phyloP scores from a whole-genome alignment of 805 yeast genomes.

The Hanseniaspora lindneri region DNA sequence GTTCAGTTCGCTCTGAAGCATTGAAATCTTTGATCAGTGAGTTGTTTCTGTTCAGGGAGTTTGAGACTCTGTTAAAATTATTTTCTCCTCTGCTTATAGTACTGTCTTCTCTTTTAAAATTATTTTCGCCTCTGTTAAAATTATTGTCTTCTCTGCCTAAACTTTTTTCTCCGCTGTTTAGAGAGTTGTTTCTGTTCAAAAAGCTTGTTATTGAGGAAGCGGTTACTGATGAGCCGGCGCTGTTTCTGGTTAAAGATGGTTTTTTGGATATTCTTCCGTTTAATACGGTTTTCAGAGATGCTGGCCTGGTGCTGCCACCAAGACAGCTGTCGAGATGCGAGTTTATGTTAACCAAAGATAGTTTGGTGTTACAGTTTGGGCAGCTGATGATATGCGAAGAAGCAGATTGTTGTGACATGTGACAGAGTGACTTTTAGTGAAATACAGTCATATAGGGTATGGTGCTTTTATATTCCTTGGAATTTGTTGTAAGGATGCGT shows the following conservation, averaged over 20 bases:
- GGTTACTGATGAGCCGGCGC: not conserved
- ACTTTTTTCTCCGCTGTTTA: not conserved
- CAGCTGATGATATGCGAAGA: conserved; percentile 26
- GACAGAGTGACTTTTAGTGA: no score
- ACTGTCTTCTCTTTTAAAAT: no score
- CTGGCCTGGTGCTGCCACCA: not conserved
- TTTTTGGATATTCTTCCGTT: not conserved
- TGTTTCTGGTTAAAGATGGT: not conserved
- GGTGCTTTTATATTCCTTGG: no score
- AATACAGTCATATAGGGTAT: no score
- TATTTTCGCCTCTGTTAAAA: no score
- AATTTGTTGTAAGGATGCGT: no score
- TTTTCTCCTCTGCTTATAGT: no score
- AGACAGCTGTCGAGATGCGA: conserved; percentile 14
- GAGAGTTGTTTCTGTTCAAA: not conserved
- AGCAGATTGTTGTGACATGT: not conserved
- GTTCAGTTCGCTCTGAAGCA: no score
- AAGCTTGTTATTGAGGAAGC: not conserved
- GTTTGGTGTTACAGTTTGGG: conserved; percentile 28
- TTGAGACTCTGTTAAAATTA: no score
- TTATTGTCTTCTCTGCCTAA: not conserved
- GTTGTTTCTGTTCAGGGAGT: no score
- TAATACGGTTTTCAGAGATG: not conserved
- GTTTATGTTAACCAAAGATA: conserved; percentile 27
- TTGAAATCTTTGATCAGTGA: no score